Percentiles rank a stretch among this genome's conserved stretches.
Evolutionary conservation across 495 filamentous ascomycete species (phyloP).

Genomic region (Aspergillus haitiensis): DNA sequence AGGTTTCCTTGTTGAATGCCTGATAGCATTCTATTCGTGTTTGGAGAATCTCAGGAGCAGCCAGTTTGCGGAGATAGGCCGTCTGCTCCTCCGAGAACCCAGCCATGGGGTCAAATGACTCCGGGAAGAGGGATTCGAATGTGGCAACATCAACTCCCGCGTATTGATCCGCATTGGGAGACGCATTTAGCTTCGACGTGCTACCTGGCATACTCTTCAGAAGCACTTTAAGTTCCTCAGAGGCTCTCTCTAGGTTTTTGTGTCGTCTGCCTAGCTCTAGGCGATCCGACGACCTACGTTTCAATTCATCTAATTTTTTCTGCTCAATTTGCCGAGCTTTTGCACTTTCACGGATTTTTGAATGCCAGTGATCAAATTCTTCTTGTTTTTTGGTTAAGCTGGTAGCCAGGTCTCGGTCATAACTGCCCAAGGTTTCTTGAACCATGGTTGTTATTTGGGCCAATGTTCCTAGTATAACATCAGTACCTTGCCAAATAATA

Average conservation of each 20-base stretch:
- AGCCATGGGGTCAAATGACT: constrained; percentile 35
- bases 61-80: constrained; percentile 34
- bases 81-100: constrained; percentile 43
- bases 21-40: constrained; percentile 36
- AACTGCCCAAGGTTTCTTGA: constrained; percentile 58
- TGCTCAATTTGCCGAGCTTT: constrained; percentile 73
- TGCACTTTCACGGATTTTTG: constrained; percentile 75
- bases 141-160: constrained; percentile 46
- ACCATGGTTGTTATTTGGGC: constrained; percentile 47
- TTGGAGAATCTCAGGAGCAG: constrained; percentile 32
- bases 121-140: constrained; percentile 40
- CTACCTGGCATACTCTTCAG: constrained; percentile 37
- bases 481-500: constrained; percentile 19
- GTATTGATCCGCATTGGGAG: constrained; percentile 57
- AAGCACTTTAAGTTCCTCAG: constrained; percentile 45
- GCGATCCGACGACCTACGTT: constrained; percentile 57
- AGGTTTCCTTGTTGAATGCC: constrained; percentile 36
- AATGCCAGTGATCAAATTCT: constrained; percentile 72
- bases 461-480: constrained; percentile 61
- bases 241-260: constrained; percentile 57
- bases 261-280: constrained; percentile 61
- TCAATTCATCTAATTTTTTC: constrained; percentile 64
- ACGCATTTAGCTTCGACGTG: constrained; percentile 30
- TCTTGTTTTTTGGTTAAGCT: constrained; percentile 79
- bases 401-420: constrained; percentile 70